These are phyloP conservation scores for Danielia reshetovae DNA, from an alignment of 805 yeast species.

Conservation along the genomic window DNA sequence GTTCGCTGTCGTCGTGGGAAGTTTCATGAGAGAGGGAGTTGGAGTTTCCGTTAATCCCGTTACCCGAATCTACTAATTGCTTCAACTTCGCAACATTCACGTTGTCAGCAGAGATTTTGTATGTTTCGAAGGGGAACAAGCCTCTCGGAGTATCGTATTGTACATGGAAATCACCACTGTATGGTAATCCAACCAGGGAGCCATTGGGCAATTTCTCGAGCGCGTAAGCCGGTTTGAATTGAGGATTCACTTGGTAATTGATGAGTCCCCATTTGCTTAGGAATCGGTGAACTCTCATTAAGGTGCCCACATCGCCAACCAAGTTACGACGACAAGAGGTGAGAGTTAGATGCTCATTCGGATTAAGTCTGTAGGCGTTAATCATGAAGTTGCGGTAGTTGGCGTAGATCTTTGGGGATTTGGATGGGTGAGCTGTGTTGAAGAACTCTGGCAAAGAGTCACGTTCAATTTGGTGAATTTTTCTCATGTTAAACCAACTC, in stretches of 20 bases:
- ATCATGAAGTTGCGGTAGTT: conserved; percentile 86
- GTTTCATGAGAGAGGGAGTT: background rate
- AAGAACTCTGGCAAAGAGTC: conserved; percentile 88
- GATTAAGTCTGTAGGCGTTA: conserved; percentile 82
- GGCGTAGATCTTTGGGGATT: conserved; percentile 76
- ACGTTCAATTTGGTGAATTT: conserved; percentile 71
- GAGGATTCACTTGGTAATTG: conserved; percentile 87
- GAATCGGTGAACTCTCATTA: conserved; percentile 79
- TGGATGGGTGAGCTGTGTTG: conserved; percentile 63
- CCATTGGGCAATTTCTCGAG: conserved; percentile 49
- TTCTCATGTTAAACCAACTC: conserved; percentile 75
- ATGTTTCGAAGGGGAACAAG: conserved; percentile 83
- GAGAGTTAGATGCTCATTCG: conserved; percentile 82
- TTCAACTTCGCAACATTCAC: conserved; percentile 36
- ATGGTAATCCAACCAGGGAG: conserved; percentile 53
- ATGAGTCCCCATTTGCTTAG: conserved; percentile 90
- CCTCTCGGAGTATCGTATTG: conserved; percentile 90
- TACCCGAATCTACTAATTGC: conserved; percentile 17
- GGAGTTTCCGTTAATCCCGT: background rate
- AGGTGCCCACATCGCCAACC: conserved; percentile 87
- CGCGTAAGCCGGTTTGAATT: conserved; percentile 58
- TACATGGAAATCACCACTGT: conserved; percentile 71
- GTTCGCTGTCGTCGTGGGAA: conserved; percentile 11
- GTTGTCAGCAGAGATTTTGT: conserved; percentile 58
- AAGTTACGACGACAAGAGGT: conserved; percentile 89